These are phyloP conservation scores for Trypanosomatidae sp. DNA, from an alignment of 208 protist genomes.

Conservation along the genomic window DNA sequence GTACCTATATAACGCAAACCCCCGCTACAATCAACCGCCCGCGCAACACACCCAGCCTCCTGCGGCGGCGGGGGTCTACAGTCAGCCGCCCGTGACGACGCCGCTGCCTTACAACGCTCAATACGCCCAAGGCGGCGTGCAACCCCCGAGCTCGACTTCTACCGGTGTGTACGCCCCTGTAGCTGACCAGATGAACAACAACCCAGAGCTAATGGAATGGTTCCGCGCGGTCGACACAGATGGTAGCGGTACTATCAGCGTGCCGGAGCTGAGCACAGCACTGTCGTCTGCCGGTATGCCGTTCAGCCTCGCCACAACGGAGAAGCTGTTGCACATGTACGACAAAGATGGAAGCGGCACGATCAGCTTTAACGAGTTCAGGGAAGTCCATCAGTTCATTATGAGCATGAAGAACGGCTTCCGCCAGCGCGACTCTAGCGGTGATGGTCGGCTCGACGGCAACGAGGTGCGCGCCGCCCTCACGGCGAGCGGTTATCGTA, in stretches of 20 bases:
- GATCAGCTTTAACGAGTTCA: conserved; percentile 77
- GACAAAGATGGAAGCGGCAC: conserved; percentile 66
- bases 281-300: conserved; percentile 52
- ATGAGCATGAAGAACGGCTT: conserved; percentile 73
- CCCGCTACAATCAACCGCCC: neutral
- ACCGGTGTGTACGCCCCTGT: conserved; percentile 31
- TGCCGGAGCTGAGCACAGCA: conserved; percentile 74
- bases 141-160: conserved; percentile 9
- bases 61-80: conserved; percentile 3
- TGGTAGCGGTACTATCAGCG: conserved; percentile 62
- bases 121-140: conserved; percentile 10
- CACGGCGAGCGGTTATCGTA: conserved; percentile 40
- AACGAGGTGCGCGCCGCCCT: conserved; percentile 73
- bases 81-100: conserved; percentile 10
- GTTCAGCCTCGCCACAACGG: conserved; percentile 77
- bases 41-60: neutral
- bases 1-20: conserved; percentile 2
- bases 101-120: conserved; percentile 31
- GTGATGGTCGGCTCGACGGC: conserved; percentile 66
- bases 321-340: conserved; percentile 84
- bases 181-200: conserved; percentile 20
- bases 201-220: conserved; percentile 61
- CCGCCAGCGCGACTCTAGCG: conserved; percentile 46
- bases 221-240: conserved; percentile 82
- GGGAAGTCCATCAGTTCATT: conserved; percentile 77